Evolutionary conservation across 345 rosid species (phyloP), one percentile per base, ranked within the genome.

Genomic region (Aquilaria malaccensis): DNA sequence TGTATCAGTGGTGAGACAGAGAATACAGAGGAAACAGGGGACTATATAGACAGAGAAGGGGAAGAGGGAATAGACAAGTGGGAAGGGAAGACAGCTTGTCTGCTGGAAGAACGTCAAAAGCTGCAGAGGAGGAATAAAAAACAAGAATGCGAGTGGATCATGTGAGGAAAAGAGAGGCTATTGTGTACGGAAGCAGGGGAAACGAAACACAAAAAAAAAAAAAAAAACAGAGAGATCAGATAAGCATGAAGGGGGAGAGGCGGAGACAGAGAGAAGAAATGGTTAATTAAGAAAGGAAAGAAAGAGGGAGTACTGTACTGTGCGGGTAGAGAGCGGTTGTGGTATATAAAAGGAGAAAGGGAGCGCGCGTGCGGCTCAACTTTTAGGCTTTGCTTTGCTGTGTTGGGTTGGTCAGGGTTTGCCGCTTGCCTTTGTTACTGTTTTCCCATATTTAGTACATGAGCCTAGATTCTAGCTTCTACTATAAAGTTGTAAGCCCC

Each of bases 101-200:
- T 72, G 80, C 83, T 61, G 53, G 50, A 70, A 70, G 79, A 76
- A 71, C 55, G 85, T 73, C 91, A 83, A 84, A 85, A 85, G 84
- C 88, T 83, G 90, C 77, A 75, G 63, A 56, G 47, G 58, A 50
- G 63, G 30, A 56, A 63, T 64, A 48, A 9, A 37, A 37, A 61
- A 69, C 59, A 61, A 55, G 70, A 71, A 14, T 15, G 71, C 70
- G 67, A 63, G 59, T 54, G 48, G 73, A 59, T 52, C 79, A 78
- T 72, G 79, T 74, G 79, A 65, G 45, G 68, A 47, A 69, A 64
- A 33, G 13, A 55, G 61, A 46, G 7, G 43, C 2, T 37, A 9
- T 37, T 37, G 43, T 37, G 43, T 37, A 37, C 43, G 43, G 3
- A 37, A 37, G 7, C 43, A 33, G 43, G 54, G 33, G 32, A 56